Conservation (phyloP, 2,329 filamentous ascomycete genomes). For the Colletotrichum melonis region DNA sequence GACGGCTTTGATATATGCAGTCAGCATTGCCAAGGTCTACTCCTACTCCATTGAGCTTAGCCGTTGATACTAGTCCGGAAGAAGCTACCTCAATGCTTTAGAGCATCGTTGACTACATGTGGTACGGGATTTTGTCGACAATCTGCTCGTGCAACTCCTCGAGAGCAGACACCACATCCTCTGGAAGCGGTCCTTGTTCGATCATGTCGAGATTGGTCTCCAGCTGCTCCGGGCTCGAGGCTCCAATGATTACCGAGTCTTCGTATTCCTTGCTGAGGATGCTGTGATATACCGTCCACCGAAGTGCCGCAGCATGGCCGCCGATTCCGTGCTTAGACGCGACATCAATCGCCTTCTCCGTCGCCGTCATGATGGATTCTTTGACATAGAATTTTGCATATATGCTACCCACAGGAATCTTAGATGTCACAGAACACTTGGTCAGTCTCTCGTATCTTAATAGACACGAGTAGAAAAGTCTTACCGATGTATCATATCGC, state of each 20-base stretch:
- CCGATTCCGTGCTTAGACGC: not conserved
- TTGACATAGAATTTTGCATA: not conserved
- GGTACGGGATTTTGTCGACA: not conserved
- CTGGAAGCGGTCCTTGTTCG: not conserved
- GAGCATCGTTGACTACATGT: not conserved
- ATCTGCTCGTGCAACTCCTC: not conserved
- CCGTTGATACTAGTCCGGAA: not conserved
- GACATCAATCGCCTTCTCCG: not conserved
- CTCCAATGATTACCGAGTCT: not conserved
- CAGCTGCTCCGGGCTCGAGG: not conserved
- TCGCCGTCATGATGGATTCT: not conserved
- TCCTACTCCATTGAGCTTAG: not conserved
- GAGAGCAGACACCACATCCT: not conserved
- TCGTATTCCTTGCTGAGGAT: not conserved
- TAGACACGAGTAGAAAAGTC: not conserved
- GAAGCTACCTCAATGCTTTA: not conserved
- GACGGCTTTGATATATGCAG: not conserved
- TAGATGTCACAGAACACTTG: no score
- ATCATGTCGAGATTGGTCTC: not conserved
- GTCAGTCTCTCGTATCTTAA: not conserved
- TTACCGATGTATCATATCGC: not conserved
- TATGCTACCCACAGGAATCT: not conserved
- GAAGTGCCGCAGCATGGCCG: not conserved
- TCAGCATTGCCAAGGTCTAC: not conserved
- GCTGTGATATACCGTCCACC: slow-evolving; percentile 1